Evolutionary conservation across 441 rosid genomes (phyloP), one percentile per base, ranked within the genome.

Genomic region (Erodium trifolium): DNA sequence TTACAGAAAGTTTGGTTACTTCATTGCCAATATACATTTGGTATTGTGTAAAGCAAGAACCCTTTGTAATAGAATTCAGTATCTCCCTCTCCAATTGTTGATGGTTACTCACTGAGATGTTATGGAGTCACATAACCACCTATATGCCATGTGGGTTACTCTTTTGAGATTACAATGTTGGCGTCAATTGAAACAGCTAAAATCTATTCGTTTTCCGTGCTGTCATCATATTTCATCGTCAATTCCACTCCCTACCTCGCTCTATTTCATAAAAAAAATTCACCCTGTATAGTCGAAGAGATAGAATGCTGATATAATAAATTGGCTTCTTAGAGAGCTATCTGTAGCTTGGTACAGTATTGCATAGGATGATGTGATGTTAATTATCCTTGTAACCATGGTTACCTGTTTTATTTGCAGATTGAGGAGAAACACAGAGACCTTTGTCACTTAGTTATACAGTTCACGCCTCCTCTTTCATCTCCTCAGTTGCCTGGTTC

Each of bases 401-500:
- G 70, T 45, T 27, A 17, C 41, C 45, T 72, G 55, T 0, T 77
- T 73, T 65, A 64, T 76, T 63, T 78, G 78, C 82, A 94, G 99
- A 92, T 94, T 43, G 99, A 94, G 82, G 97, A 90, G 81, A 92
- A 88, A 86, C 98, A 93, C 71, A 84, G 95, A 78, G 93, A 90
- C 69, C 88, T 94, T 12, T 94, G 98, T 80, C 91, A 84, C 70
- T 75, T 94, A 81, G 98, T 94, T 74, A 92, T 94, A 78, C 93
- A 90, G 71, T 94, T 92, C 75, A 77, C 83, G 69, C 99, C 99
- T 23, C 98, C 98, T 3, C 72, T 86, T 66, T 68, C 72, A 8
- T 85, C 94, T 60, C 83, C 93, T 29, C 98, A 85, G 80, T 82
- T 90, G 77, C 97, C 93, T 62, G 99, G 99, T 71, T 90, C 99